Base-by-base conservation (phyloP, 805 yeast species). In the Kurtzmaniella cleridarum region DNA sequence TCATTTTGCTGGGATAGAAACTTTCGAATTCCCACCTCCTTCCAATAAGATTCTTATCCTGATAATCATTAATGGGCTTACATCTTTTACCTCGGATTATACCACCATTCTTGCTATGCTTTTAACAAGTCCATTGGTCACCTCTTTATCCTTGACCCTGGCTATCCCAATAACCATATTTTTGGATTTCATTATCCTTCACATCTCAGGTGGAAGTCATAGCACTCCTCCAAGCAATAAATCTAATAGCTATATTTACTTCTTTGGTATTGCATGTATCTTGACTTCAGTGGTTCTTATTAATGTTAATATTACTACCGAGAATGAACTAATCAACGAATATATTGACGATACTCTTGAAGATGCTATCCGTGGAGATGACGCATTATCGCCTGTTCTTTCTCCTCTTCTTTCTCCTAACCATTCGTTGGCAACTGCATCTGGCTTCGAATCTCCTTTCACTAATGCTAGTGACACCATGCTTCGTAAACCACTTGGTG, bases 121-220 rank as follows among this genome's bases (percentile, higher is more conserved):
- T 15, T 57, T 75, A 30, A 76, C 80, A 1, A 73, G 78, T 34
- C 81, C 81, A 1, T 60, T 76, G 40, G 66, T 75, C 12, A 69
- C 77, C 2, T 64, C 79, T 3, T 57, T 76, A 29, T 73, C 79
- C 3, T 53, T 76, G 27, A 73, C 80, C 1, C 64, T 76, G 0
- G 69, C 74, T 0, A 73, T 76, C 27, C 81, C 81, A 3, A 59
- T 76, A 17, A 71, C 75, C 23, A 71, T 76, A 48, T 61, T 71
- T 38, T 60, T 73, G 35, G 81, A 76, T 47, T 73, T 66, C 44
- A 45, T 69, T 12, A 49, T 64, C 7, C 45, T 64, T 30, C 47
- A 44, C 15, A n/a, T 57, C 10, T 41, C 52, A 0, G 40, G 47
- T 43, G 5, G 41, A 30, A 34, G 39, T n/a, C 5, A 43, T 35